Evolutionary conservation across 163 green algal genomes (phyloP), one percentile per base, ranked within the genome.

Genomic region (Chloroidium sp.): DNA sequence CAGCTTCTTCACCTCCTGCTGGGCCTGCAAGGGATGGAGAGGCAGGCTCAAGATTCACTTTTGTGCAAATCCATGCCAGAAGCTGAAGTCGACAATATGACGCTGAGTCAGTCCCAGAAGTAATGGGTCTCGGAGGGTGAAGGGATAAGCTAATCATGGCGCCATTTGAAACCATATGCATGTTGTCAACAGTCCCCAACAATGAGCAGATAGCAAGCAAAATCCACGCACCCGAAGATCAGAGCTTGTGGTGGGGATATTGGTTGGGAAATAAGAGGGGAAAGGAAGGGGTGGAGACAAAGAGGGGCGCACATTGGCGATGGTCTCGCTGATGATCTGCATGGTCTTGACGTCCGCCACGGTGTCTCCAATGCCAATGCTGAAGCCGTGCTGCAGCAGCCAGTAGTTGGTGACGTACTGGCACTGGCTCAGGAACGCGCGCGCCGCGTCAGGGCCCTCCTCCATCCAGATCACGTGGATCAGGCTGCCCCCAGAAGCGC

Each of bases 331-430:
- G 87, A 99, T 98, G 78, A 89, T 92, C 4, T 82, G 80, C 93
- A 98, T 98, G 69, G 96, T 99, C 14, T 81, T 79, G 10, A 87
- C 84, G 85, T 99, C 95, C 1, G 96, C 95, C 59, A 99, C 96
- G 1, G 95, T 97, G 89, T 99, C 96, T 3, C 92, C 95, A 85
- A 99, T 98, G 67, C 96, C 96, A 78, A 99, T 98, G 85, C 84
- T 94, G 92, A 99, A 98, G 84, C 94, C 92, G 79, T 94, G 90
- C 88, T 94, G 90, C 78, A 93, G 84, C 78, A 98, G 89, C 96
- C 96, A 99, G 87, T 97, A 87, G 89, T 98, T 98, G 79, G 97
- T 89, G 0, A 93, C 90, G 84, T 90, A 94, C 91, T 99, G 95
- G 80, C 92, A 90, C 77, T 95, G 89, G 74, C 92, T 94, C 67